These are phyloP conservation scores for Exophiala mesophila DNA, from an alignment of 2,329 filamentous ascomycete species.

Conservation along the genomic window DNA sequence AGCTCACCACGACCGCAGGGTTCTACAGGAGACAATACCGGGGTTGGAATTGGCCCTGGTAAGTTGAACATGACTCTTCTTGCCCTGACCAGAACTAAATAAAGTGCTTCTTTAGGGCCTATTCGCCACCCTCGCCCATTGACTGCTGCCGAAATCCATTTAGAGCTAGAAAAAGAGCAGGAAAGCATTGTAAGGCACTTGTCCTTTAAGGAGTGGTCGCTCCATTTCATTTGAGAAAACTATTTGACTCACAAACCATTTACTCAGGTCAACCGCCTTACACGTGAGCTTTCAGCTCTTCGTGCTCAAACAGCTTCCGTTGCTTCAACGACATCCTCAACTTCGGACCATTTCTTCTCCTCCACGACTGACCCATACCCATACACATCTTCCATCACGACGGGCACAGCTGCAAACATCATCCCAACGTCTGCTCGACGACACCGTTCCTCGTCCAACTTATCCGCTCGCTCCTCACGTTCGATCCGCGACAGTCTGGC, in stretches of 20 bases:
- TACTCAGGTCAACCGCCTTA: constrained; percentile 79
- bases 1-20: constrained; percentile 27
- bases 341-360: constrained; percentile 46
- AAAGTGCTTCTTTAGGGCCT: constrained; percentile 53
- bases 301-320: constrained; percentile 63
- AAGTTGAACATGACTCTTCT: no score
- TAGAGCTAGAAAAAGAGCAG: constrained; percentile 89
- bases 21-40: constrained; percentile 31
- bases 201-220: background rate
- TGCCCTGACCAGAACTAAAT: no score
- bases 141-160: constrained; percentile 82
- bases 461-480: constrained; percentile 42
- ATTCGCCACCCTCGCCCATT: constrained; percentile 80
- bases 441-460: constrained; percentile 53
- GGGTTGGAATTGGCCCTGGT: constrained; percentile 39
- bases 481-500: constrained; percentile 25
- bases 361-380: constrained; percentile 10
- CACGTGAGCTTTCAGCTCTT: constrained; percentile 80
- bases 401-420: constrained; percentile 42
- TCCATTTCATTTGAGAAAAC: no score
- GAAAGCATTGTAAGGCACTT: constrained; percentile 70
- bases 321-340: constrained; percentile 56
- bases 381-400: constrained; percentile 31
- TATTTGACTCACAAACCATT: background rate
- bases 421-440: constrained; percentile 52